Evolutionary conservation across 2,329 filamentous ascomycete genomes (phyloP), one percentile per base, ranked within the genome.

Genomic region (Fusarium aywerte): DNA sequence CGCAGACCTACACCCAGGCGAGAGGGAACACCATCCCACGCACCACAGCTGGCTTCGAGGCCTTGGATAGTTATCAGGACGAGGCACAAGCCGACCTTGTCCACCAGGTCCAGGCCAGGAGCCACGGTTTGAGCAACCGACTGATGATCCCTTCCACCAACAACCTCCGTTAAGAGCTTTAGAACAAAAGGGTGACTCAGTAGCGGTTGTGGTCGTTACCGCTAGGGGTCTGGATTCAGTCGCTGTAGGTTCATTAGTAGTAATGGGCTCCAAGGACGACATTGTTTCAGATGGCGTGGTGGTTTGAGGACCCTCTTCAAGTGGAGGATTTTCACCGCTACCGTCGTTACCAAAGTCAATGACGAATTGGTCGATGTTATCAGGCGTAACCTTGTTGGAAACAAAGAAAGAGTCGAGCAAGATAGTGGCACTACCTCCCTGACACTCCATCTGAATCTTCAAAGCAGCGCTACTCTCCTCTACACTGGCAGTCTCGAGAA

Each of bases 31-130:
- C 56, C 56, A 59, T 3, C 56, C 56, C 13, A 59, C 10, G 4
- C 56, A 59, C 56, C 56, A 59, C n/a, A 59, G 29, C 12, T 59
- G 56, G 10, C 53, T 59, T 7, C 49, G 13, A 0, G 56, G 56
- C 0, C 23, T 18, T 5, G 56, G 56, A 4, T 58, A 59, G 23
- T 49, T 58, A 1, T 58, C 29, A 0, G 56, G 56, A 0, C 25
- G 53, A 9, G 56, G 56, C 0, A 49, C 40, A 11, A 59, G 15
- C 4, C 25, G 16, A 4, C 56, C 56, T 18, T 59, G 40, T 1
- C 56, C 56, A 1, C 33, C 38, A 1, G 56, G 20, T 0, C 56
- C 53, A 5, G 33, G 56, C 56, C 56, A 59, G 1, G 40, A 58
- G 4, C 56, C 56, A 16, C 56, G 29, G 21, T 35, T 50, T 2